Percentiles rank a stretch among this genome's conserved stretches.
Conservation (phyloP, 176 grass and related monocot genomes). For the Paspalum notatum region DNA sequence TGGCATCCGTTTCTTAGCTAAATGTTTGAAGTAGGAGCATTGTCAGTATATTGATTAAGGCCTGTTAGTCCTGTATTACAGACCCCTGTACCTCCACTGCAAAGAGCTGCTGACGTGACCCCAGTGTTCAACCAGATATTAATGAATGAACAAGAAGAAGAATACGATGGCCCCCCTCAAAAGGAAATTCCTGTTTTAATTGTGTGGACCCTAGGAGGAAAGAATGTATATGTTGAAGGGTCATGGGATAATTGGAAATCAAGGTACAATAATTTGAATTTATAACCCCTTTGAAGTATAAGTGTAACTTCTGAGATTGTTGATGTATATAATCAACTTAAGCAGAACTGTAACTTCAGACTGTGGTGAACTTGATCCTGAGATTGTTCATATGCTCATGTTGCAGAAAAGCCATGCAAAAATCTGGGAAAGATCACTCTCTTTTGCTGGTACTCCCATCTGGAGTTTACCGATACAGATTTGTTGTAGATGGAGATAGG, state of each 20-base stretch:
- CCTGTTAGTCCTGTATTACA: conserved; percentile 47
- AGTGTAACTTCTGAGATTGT: background rate
- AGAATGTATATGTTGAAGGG: conserved; percentile 85
- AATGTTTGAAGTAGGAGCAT: conserved; percentile 20
- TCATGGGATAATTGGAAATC: conserved; percentile 99
- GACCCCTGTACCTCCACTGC: conserved; percentile 91
- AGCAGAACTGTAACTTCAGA: conserved; percentile 11
- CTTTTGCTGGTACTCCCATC: conserved; percentile 87
- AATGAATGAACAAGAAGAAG: conserved; percentile 68
- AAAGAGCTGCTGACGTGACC: conserved; percentile 69
- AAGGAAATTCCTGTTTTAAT: conserved; percentile 92
- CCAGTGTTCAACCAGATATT: conserved; percentile 78
- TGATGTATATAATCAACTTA: background rate
- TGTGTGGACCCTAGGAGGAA: conserved; percentile 91
- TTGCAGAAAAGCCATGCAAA: conserved; percentile 86
- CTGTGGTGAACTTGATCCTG: conserved; percentile 17
- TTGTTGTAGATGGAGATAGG: conserved; percentile 84
- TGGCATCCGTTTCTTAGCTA: conserved; percentile 29
- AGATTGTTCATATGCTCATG: conserved; percentile 25
- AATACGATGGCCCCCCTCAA: conserved; percentile 62
- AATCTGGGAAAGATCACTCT: conserved; percentile 92
- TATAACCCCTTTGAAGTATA: background rate
- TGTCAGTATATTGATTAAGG: conserved; percentile 33
- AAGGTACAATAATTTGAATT: conserved; percentile 54
- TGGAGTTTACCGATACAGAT: conserved; percentile 89